Conservation (phyloP, 805 yeast species). For the Jamesozyma jinghongensis region DNA sequence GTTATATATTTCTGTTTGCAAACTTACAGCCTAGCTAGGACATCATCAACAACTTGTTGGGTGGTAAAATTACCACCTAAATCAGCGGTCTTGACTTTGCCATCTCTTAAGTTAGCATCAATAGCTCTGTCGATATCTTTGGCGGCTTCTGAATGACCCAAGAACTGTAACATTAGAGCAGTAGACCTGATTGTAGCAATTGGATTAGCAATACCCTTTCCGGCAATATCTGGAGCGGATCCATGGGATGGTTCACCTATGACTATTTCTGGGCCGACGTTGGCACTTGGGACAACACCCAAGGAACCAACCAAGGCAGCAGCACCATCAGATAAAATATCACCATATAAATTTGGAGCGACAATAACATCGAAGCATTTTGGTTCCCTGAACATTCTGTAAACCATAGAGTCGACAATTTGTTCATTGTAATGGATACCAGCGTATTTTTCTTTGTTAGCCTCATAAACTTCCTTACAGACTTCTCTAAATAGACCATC, state of each 20-base stretch:
- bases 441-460: slow-evolving; percentile 48
- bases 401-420: slow-evolving; percentile 98
- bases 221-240: slow-evolving; percentile 97
- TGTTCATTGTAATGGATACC: slow-evolving; percentile 76
- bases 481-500: slow-evolving; percentile 97
- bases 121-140: slow-evolving; percentile 89
- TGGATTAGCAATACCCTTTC: slow-evolving; percentile 90
- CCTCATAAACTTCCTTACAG: slow-evolving; percentile 36
- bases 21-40: slow-evolving; percentile 35
- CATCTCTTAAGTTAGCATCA: slow-evolving; percentile 81
- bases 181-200: slow-evolving; percentile 97
- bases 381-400: slow-evolving; percentile 97
- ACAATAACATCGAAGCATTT: slow-evolving; percentile 95
- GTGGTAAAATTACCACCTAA: slow-evolving; percentile 87
- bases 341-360: slow-evolving; percentile 98
- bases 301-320: slow-evolving; percentile 96
- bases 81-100: slow-evolving; percentile 77
- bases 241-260: slow-evolving; percentile 99
- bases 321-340: slow-evolving; percentile 93
- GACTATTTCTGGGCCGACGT: slow-evolving; percentile 92
- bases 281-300: slow-evolving; percentile 97
- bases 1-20: neutral
- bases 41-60: slow-evolving; percentile 77
- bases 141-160: slow-evolving; percentile 86
- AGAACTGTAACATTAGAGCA: slow-evolving; percentile 93